Evolutionary conservation across 352 stramenopile species (phyloP), one percentile per base, ranked within the genome.

Genomic region (Globisporangium nodosum): DNA sequence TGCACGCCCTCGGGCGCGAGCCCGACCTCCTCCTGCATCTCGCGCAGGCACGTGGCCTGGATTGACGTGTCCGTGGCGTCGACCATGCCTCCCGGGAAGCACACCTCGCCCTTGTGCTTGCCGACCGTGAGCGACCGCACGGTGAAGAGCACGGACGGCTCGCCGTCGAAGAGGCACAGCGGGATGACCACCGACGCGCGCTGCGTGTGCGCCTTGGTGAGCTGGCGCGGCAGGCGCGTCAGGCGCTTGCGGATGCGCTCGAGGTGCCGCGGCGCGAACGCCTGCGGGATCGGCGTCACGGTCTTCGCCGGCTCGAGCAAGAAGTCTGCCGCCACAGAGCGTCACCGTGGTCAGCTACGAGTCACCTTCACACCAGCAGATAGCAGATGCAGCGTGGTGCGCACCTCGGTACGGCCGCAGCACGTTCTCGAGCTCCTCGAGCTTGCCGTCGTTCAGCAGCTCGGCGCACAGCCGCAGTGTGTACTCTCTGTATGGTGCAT

Each of bases 11-110:
- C 72, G 3, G 81, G 69, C 0, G 69, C 75, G 54, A 98, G 79
- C 1, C 92, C 95, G 56, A 99, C 95, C 72, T 99, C 97, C 74
- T 99, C 97, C 50, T 98, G 91, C 94, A 99, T 98, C 74, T 99
- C 97, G 24, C 97, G 81, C 33, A 99, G 71, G 68, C 94, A 98
- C n/a, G 97, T 98, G 58, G 88, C 78, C 49, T 98, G 87, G 62
- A 99, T 98, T 35, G 89, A 97, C 58, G 79, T 92, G 63, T 97
- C 76, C 39, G 81, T 78, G n/a, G 76, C 76, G 68, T 98, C 92
- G 60, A 98, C 89, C 83, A 97, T 98, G 5, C 96, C 96, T 5
- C 96, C 96, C 2, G 96, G 96, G 68, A 98, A 99, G 72, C 95
- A 99, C 12, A 98, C 90, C 72, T 99, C 91, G 37, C 95, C 95